Evolutionary conservation across 495 filamentous ascomycete species (phyloP).

Genomic region (Friedmanniomyces simplex): DNA sequence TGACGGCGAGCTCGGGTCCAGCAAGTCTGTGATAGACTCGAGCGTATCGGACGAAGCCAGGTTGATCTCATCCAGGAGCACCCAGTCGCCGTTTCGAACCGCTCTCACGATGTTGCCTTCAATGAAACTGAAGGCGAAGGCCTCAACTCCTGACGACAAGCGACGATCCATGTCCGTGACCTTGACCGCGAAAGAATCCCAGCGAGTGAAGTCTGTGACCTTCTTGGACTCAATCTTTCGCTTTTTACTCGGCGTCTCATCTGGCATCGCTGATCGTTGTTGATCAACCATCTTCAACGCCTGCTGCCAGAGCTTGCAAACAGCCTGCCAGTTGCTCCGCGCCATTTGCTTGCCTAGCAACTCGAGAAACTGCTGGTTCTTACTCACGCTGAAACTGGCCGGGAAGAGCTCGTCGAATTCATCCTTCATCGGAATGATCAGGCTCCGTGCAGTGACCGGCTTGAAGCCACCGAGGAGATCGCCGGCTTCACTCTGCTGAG

Average conservation of each 20-base stretch:
- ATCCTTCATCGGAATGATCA: conserved; percentile 83
- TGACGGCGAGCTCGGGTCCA: conserved; percentile 61
- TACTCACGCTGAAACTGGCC: conserved; percentile 70
- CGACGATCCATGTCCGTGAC: conserved; percentile 74
- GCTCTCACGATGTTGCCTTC: conserved; percentile 93
- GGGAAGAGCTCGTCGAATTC: conserved; percentile 85
- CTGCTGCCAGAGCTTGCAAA: conserved; percentile 78
- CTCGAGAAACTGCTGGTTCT: conserved; percentile 77
- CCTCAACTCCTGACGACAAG: conserved; percentile 62
- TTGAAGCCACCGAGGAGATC: conserved; percentile 95
- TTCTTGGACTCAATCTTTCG: conserved; percentile 58
- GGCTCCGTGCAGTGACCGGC: conserved; percentile 76
- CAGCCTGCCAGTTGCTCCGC: conserved; percentile 71
- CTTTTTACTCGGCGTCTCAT: conserved; percentile 65
- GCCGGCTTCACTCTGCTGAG: conserved; percentile 91
- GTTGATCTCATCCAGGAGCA: conserved; percentile 97
- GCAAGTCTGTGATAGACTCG: conserved; percentile 80
- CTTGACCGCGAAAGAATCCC: conserved; percentile 67
- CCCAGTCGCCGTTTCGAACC: conserved; percentile 89
- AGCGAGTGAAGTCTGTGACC: conserved; percentile 40
- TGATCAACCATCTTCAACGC: conserved; percentile 72
- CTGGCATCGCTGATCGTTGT: conserved; percentile 10
- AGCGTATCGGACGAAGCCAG: conserved; percentile 87
- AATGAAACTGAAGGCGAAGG: conserved; percentile 89
- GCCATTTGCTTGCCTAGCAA: conserved; percentile 66